Percentiles rank a stretch among this genome's conserved stretches.
Conservation (phyloP, 2,329 filamentous ascomycete species). For the Monilinia aucupariae region DNA sequence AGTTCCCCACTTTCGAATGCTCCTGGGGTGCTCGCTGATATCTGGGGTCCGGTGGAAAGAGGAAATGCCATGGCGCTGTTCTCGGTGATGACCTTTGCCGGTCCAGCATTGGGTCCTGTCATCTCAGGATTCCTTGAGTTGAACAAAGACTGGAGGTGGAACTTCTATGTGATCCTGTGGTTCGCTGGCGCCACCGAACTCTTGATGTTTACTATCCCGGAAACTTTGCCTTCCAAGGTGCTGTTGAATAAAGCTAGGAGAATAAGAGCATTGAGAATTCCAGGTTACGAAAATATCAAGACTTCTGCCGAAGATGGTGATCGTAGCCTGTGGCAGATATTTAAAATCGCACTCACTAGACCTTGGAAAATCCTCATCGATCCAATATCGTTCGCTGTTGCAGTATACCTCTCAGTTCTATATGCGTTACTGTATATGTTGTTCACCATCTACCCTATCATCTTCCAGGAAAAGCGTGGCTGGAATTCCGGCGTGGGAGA, state of each 20-base stretch:
- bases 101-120: slow-evolving; percentile 45
- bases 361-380: slow-evolving; percentile 89
- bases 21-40: slow-evolving; percentile 57
- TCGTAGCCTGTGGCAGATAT: slow-evolving; percentile 44
- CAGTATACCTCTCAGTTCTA: slow-evolving; percentile 66
- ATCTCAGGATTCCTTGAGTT: slow-evolving; percentile 53
- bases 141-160: slow-evolving; percentile 49
- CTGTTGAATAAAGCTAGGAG: slow-evolving; percentile 49
- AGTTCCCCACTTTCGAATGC: slow-evolving; percentile 57
- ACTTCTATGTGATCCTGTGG: slow-evolving; percentile 45
- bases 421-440: slow-evolving; percentile 33
- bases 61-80: slow-evolving; percentile 59
- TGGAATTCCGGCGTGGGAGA: slow-evolving; percentile 49
- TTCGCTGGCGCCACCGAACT: slow-evolving; percentile 38
- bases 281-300: slow-evolving; percentile 48
- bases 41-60: slow-evolving; percentile 49
- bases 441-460: slow-evolving; percentile 33
- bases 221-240: slow-evolving; percentile 49
- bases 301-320: slow-evolving; percentile 59
- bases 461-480: slow-evolving; percentile 37
- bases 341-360: slow-evolving; percentile 79
- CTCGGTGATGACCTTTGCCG: slow-evolving; percentile 56
- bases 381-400: slow-evolving; percentile 77
- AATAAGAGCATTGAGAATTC: slow-evolving; percentile 44
- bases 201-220: slow-evolving; percentile 53